Conservation (phyloP, 805 yeast species). For the Spathaspora passalidarum region DNA sequence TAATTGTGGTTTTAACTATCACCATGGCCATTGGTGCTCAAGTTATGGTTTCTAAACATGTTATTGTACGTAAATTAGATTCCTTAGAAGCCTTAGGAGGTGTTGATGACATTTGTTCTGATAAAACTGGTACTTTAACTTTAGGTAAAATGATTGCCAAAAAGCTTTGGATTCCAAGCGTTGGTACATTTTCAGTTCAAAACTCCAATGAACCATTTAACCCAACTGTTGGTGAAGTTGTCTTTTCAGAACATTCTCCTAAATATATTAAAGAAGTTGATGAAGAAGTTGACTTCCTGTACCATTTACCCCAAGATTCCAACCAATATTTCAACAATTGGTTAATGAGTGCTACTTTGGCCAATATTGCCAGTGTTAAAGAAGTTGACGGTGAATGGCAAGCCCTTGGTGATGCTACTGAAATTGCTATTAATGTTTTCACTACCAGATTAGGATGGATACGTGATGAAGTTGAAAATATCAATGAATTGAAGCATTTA, state of each 20-base stretch:
- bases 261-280: constrained; percentile 31
- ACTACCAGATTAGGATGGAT: constrained; percentile 21
- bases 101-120: constrained; percentile 76
- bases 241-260: constrained; percentile 34
- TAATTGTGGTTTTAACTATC: constrained; percentile 78
- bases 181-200: constrained; percentile 55
- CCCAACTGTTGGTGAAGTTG: constrained; percentile 55
- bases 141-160: constrained; percentile 78
- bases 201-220: constrained; percentile 59
- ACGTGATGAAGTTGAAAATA: constrained; percentile 18
- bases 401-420: constrained; percentile 51
- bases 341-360: constrained; percentile 68
- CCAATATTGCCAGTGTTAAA: constrained; percentile 72
- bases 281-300: constrained; percentile 15
- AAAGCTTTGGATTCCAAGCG: constrained; percentile 63
- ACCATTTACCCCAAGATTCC: constrained; percentile 8
- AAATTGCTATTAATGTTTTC: constrained; percentile 33
- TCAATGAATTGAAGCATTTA: constrained; percentile 16
- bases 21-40: constrained; percentile 84
- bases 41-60: constrained; percentile 65
- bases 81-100: constrained; percentile 79
- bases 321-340: constrained; percentile 42
- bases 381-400: constrained; percentile 57
- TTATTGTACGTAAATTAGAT: constrained; percentile 73
- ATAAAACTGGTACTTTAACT: constrained; percentile 79